Conservation (phyloP, 345 rosid species). For the Brassica juncea region DNA sequence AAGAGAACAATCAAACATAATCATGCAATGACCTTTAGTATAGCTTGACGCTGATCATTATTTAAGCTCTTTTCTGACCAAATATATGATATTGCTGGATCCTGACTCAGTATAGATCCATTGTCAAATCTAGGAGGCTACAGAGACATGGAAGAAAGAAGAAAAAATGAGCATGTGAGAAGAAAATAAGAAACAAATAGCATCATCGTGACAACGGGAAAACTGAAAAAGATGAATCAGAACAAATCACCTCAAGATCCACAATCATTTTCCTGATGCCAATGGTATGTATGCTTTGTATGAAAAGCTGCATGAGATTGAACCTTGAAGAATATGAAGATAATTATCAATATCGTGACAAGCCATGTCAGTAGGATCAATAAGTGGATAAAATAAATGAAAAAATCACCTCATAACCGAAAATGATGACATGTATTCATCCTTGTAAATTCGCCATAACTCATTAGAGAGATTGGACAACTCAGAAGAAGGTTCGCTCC, state of each 20-base stretch:
- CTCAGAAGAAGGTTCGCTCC: conserved; percentile 53
- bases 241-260: conserved; percentile 79
- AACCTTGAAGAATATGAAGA: conserved; percentile 55
- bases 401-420: conserved; percentile 77
- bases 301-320: conserved; percentile 85
- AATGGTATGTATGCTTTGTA: conserved; percentile 58
- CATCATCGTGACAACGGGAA: conserved; percentile 8
- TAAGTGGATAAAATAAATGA: conserved; percentile 2
- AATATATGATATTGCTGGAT: conserved; percentile 92
- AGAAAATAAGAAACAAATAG: conserved; percentile 15
- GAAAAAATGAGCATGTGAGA: conserved; percentile 7
- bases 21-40: conserved; percentile 69
- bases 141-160: conserved; percentile 24
- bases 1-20: conserved; percentile 22
- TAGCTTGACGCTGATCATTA: conserved; percentile 94
- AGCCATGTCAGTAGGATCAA: conserved; percentile 17
- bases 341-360: conserved; percentile 11
- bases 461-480: conserved; percentile 51
- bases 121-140: conserved; percentile 96
- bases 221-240: conserved; percentile 22
- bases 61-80: conserved; percentile 88
- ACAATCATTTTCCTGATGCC: conserved; percentile 82
- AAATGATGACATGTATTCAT: conserved; percentile 75
- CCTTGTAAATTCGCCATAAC: conserved; percentile 86
- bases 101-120: conserved; percentile 89